Base-by-base conservation (phyloP, 164 flowering plant species). In the Vitis amurensis region DNA sequence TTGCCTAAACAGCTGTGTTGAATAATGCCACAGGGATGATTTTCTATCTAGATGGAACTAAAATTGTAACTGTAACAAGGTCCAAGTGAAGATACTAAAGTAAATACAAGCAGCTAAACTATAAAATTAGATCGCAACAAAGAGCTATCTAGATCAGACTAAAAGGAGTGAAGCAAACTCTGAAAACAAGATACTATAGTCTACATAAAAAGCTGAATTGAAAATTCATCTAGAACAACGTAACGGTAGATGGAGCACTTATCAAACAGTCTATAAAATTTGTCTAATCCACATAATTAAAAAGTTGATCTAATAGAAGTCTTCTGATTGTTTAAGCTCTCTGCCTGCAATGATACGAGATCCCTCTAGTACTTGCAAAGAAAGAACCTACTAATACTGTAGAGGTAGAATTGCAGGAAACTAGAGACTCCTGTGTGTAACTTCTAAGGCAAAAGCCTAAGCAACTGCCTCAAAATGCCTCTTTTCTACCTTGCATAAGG, bases 401-500 rank as follows among this genome's bases (percentile, higher is more conserved):
- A 64, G 60, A 31, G 17, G 63, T 58, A 59, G 7, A 37, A 37
- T 37, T 37, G 44, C 44, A 37, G 44, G 44, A 67, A 74, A 61
- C 84, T 81, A 81, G 73, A 74, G 73, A 66, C 77, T 59, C 79
- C 77, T 76, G 75, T 66, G 30, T 66, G 75, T 37, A 60, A 73
- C 84, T 72, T 78, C 89, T 87, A 85, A 15, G 75, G 78, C 77
- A 79, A 37, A 74, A 65, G 74, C 76, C 77, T 76, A 80, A 58
- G 67, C 61, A 77, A 65, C 81, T 59, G 70, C 73, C 74, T 63
- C 66, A 64, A 68, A 66, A 74, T 31, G 50, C 66, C 30, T 69
- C 60, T 37, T 37, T 37, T 44, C 94, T 91, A 93, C 80, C 94
- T 88, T 59, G 85, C 80, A 74, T 91, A 94, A 59, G 98, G 98